phyloP scores from a whole-genome alignment of 1,284 basidiomycete species.

The Tausonia pullulans region DNA sequence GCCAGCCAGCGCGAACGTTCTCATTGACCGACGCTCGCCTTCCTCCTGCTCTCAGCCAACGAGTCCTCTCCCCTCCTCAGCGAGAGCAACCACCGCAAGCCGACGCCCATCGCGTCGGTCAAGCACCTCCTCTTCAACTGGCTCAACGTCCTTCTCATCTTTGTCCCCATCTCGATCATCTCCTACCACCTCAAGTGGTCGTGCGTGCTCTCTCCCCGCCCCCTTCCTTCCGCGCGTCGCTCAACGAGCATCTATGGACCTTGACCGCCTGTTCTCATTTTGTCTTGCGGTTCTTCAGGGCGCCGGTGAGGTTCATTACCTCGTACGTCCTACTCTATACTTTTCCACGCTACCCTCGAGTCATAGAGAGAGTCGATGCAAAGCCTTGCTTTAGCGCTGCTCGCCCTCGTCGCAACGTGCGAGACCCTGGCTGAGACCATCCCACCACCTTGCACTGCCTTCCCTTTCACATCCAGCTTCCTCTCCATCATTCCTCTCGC shows the following conservation, averaged over 20 bases:
- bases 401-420: neutral
- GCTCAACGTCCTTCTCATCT: slow-evolving; percentile 65
- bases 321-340: neutral
- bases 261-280: too few relatives aligned
- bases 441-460: neutral
- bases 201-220: neutral
- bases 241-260: too few relatives aligned
- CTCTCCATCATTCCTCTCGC: slow-evolving; percentile 19
- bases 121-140: slow-evolving; percentile 59
- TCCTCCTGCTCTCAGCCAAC: too few relatives aligned
- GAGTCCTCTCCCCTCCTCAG: neutral
- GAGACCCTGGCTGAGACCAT: neutral
- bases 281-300: neutral
- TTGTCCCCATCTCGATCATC: slow-evolving; percentile 57
- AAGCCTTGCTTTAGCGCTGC: neutral
- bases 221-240: too few relatives aligned
- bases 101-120: slow-evolving; percentile 40
- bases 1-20: too few relatives aligned
- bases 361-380: too few relatives aligned
- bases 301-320: neutral
- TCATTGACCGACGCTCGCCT: too few relatives aligned
- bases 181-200: slow-evolving; percentile 44
- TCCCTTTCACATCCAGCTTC: neutral
- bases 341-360: neutral
- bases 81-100: neutral